phyloP scores from a whole-genome alignment of 306 rosid species.

The Cyclanthera cordifolia region DNA sequence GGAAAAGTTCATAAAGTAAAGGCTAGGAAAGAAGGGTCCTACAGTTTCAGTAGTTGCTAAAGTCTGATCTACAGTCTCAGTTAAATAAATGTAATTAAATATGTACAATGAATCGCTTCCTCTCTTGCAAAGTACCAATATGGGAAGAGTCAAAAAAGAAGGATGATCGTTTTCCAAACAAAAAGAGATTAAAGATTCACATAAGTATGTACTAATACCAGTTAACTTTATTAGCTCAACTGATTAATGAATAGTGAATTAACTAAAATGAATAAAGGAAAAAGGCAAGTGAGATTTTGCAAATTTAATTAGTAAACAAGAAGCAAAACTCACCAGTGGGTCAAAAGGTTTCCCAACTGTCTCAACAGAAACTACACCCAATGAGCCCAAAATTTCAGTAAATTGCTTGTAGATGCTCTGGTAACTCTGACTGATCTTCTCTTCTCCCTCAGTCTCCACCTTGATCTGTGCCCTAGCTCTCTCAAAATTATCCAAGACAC shows the following conservation, averaged over 20 bases:
- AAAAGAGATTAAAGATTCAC: background rate
- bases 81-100: background rate
- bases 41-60: background rate
- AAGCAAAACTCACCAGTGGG: conserved; percentile 65
- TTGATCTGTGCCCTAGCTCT: conserved; percentile 83
- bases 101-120: background rate
- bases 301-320: background rate
- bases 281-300: background rate
- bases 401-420: conserved; percentile 89
- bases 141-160: background rate
- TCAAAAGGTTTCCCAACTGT: conserved; percentile 79
- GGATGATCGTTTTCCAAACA: background rate
- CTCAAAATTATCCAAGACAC: conserved; percentile 86
- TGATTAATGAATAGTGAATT: background rate
- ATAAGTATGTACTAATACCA: background rate
- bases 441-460: conserved; percentile 84
- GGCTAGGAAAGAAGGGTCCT: background rate
- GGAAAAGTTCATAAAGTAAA: background rate
- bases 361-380: conserved; percentile 73
- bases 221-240: background rate
- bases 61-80: background rate
- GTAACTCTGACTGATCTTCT: conserved; percentile 80
- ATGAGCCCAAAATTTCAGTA: conserved; percentile 53
- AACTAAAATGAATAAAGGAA: background rate
- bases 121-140: too few relatives aligned